Evolutionary conservation across 192 early-diverging fungal genomes (phyloP).

Genomic region (Coemansia sp.): DNA sequence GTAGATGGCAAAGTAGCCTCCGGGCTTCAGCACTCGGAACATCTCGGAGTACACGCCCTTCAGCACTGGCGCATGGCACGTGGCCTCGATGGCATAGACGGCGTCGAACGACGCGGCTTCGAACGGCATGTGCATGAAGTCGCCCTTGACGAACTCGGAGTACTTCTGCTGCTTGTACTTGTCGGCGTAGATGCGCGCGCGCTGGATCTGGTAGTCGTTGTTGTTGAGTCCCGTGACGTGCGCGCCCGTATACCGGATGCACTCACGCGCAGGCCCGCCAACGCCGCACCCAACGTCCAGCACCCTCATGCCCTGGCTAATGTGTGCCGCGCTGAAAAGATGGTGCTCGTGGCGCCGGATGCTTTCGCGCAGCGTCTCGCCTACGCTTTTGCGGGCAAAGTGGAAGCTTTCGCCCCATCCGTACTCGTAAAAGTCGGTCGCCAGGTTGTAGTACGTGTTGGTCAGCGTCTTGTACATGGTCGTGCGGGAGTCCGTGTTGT

Average conservation of each 20-base stretch:
- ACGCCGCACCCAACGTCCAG: slow-evolving; percentile 97
- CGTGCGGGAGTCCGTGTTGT: slow-evolving; percentile 65
- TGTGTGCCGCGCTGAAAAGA: slow-evolving; percentile 73
- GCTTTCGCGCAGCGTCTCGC: slow-evolving; percentile 75
- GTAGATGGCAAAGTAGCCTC: slow-evolving; percentile 88
- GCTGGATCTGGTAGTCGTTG: slow-evolving; percentile 91
- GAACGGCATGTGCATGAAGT: slow-evolving; percentile 91
- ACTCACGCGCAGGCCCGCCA: slow-evolving; percentile 94
- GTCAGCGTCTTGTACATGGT: slow-evolving; percentile 68
- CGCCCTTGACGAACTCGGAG: slow-evolving; percentile 76
- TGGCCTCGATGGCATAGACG: slow-evolving; percentile 96
- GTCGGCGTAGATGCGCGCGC: slow-evolving; percentile 73
- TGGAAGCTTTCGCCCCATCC: slow-evolving; percentile 94
- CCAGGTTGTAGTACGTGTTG: slow-evolving; percentile 83
- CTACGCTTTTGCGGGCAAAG: slow-evolving; percentile 81
- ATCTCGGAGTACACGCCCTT: slow-evolving; percentile 87
- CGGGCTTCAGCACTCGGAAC: slow-evolving; percentile 92
- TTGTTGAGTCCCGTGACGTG: slow-evolving; percentile 94
- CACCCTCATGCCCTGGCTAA: slow-evolving; percentile 71
- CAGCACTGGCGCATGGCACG: slow-evolving; percentile 83
- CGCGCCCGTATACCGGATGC: slow-evolving; percentile 86
- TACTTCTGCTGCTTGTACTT: slow-evolving; percentile 64
- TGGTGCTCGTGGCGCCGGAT: slow-evolving; percentile 93
- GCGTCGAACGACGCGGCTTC: slow-evolving; percentile 80
- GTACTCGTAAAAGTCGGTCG: slow-evolving; percentile 84